Base-by-base conservation (phyloP, 2,329 filamentous ascomycete genomes). In the Sporothrix globosa region DNA sequence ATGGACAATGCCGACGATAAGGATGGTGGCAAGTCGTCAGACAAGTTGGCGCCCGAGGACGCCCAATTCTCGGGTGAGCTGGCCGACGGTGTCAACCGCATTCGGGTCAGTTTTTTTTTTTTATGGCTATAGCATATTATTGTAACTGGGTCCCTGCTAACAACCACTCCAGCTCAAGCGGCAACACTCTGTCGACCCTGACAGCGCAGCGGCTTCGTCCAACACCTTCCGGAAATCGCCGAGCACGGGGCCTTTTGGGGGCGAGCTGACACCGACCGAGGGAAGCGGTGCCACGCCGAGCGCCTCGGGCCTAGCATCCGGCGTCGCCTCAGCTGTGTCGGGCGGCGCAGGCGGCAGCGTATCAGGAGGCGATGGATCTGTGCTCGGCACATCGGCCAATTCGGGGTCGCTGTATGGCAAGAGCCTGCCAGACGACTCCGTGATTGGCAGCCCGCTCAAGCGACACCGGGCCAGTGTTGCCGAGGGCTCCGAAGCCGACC, bases 31-130 rank as follows among this genome's bases (percentile, higher is more conserved):
- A 85, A 87, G 74, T 81, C 83, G 58, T 81, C 83, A 65, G 85
- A 87, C 75, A 85, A 87, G 76, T 80, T 92, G 48, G 88, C 84
- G 7, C 87, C 90, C 1, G 92, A 95, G 73, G 92, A 95, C 77
- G 88, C 87, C 68, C 86, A 88, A 74, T 88, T 88, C 75, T 87
- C 90, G 69, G 90, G 90, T 66, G 92, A 95, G 79, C 83, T 96
- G 69, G 90, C 91, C 54, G 92, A 94, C 73, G 91, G 92, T 63
- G 91, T 96, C 67, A 88, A 92, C 76, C 90, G 92, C 75, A 95
- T 96, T 79, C 91, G 90, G 80, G 92, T 93, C 84, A 77, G 87
- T 79, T 19, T 48, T 54, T 7, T 24, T 46, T 50, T 44, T 30
- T 2, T 30, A 4, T 30, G 27, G 10, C 30, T 14, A 2, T 13